Conservation (phyloP, 257 asterid species). For the Nicotiana attenuata region DNA sequence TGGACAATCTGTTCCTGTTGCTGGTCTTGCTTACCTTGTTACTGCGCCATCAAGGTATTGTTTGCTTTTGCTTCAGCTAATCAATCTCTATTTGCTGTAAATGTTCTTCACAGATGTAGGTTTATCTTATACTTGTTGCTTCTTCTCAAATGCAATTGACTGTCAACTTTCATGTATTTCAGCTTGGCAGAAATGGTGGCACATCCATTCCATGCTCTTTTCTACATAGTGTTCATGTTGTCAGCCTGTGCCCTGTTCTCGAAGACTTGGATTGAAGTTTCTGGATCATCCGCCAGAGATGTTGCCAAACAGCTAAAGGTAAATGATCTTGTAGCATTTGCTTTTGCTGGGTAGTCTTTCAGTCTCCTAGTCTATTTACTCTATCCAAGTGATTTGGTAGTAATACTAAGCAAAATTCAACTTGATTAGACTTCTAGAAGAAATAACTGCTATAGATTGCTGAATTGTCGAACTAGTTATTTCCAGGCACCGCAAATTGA, state of each 20-base stretch:
- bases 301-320: constrained; percentile 75
- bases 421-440: neutral
- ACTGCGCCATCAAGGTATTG: constrained; percentile 67
- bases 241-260: constrained; percentile 70
- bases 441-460: neutral
- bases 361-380: neutral
- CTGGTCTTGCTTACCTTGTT: constrained; percentile 64
- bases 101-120: neutral
- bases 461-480: neutral
- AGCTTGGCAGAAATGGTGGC: constrained; percentile 64
- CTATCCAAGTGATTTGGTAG: neutral
- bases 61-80: neutral
- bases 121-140: neutral
- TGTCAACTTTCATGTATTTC: constrained; percentile 14
- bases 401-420: neutral
- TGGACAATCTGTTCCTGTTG: constrained; percentile 64
- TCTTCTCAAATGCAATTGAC: neutral
- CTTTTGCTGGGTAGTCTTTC: neutral
- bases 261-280: constrained; percentile 70
- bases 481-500: neutral
- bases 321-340: constrained; percentile 10
- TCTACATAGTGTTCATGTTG: constrained; percentile 58
- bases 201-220: constrained; percentile 68
- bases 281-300: constrained; percentile 71
- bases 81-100: neutral